phyloP scores from a whole-genome alignment of 179 eudicot species.

The Amaranthus tricolor region DNA sequence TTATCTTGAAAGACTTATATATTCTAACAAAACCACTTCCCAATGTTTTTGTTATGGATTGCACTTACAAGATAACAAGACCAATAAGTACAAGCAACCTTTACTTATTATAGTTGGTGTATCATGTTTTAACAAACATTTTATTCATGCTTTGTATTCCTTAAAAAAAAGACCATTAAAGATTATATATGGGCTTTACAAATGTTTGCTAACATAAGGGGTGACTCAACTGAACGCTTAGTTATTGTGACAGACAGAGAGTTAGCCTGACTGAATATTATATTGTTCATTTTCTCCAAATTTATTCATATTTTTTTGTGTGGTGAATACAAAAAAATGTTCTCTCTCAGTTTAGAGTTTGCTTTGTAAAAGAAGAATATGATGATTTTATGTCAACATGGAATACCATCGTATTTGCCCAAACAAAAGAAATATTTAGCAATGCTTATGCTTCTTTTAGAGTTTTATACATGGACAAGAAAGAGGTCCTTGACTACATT shows the following conservation, averaged over 20 bases:
- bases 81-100: slow-evolving; percentile 10
- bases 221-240: not conserved
- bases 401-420: slow-evolving; percentile 1
- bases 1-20: not conserved
- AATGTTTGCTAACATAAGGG: not conserved
- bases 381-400: not conserved
- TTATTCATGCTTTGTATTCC: slow-evolving; percentile 14
- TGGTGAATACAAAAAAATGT: slow-evolving; percentile 17
- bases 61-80: slow-evolving; percentile 16
- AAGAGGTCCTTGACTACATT: not conserved
- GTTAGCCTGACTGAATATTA: no score
- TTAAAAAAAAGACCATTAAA: slow-evolving; percentile 13
- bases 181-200: slow-evolving; percentile 20
- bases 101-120: slow-evolving; percentile 12
- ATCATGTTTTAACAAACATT: slow-evolving; percentile 9
- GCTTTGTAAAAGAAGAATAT: slow-evolving; percentile 1
- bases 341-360: not conserved
- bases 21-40: not conserved
- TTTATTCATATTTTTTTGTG: not conserved
- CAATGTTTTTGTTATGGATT: slow-evolving; percentile 13
- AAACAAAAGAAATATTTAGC: not conserved
- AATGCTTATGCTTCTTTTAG: not conserved
- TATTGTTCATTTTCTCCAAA: no score
- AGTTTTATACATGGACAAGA: not conserved
- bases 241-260: slow-evolving; percentile 18